A percentile compares a stretch with the other conserved stretches of the same genome.
Conservation (phyloP, 78 protist species). For the Carpediemonas membranifera region DNA sequence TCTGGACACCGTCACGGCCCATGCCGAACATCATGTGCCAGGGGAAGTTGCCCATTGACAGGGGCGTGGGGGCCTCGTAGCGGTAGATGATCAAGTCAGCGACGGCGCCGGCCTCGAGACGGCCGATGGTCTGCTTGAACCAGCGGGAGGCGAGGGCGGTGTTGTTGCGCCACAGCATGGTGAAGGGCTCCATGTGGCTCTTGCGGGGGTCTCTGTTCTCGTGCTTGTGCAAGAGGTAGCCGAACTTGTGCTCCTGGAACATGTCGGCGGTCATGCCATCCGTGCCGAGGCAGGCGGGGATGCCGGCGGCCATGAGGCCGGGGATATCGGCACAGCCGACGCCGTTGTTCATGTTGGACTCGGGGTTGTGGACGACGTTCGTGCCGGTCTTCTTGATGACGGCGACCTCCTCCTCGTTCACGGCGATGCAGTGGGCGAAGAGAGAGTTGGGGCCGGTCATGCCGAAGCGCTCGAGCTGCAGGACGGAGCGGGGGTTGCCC, state of each 20-base stretch:
- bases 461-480: slow-evolving; percentile 17
- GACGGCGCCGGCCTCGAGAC: slow-evolving; percentile 17
- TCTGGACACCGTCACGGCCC: slow-evolving; percentile 1
- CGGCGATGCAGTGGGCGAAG: slow-evolving; percentile 23
- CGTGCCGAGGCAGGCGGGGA: slow-evolving; percentile 25
- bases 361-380: slow-evolving; percentile 33
- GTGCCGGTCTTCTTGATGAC: slow-evolving; percentile 17
- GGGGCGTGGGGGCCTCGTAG: slow-evolving; percentile 23
- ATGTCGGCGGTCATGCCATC: slow-evolving; percentile 42
- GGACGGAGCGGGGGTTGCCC: neutral
- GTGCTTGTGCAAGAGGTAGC: slow-evolving; percentile 27
- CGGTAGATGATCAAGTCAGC: slow-evolving; percentile 24
- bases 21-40: slow-evolving; percentile 41
- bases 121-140: slow-evolving; percentile 17
- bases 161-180: slow-evolving; percentile 6
- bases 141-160: slow-evolving; percentile 11
- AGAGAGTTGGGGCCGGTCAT: slow-evolving; percentile 14
- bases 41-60: slow-evolving; percentile 27
- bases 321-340: slow-evolving; percentile 26
- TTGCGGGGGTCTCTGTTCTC: slow-evolving; percentile 8
- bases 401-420: slow-evolving; percentile 8
- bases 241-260: slow-evolving; percentile 15
- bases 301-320: slow-evolving; percentile 12
- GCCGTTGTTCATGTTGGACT: slow-evolving; percentile 40
- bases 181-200: slow-evolving; percentile 9